Conservation (phyloP, 176 grass and related monocot genomes). For the Olyra latifolia region DNA sequence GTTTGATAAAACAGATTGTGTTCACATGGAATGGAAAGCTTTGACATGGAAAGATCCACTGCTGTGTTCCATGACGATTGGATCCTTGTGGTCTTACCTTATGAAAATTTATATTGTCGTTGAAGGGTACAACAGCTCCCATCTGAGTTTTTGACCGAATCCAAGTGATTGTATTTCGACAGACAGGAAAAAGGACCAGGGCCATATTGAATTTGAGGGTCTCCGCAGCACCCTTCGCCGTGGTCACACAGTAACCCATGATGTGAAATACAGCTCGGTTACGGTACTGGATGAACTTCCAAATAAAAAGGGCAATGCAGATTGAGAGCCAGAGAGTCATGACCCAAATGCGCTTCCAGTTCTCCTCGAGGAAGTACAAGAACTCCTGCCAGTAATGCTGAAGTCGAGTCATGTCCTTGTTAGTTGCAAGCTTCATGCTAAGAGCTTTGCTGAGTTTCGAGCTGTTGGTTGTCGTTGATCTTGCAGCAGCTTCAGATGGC, state of each 20-base stretch:
- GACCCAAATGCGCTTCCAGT: slow-evolving; percentile 94
- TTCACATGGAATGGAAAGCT: background rate
- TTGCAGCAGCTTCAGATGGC: slow-evolving; percentile 52
- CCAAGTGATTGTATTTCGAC: slow-evolving; percentile 83
- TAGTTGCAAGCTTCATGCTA: slow-evolving; percentile 75
- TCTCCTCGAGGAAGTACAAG: slow-evolving; percentile 80
- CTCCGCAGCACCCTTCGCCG: slow-evolving; percentile 80
- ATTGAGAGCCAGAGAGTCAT: slow-evolving; percentile 70
- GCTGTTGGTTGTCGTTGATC: slow-evolving; percentile 61
- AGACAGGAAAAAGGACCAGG: slow-evolving; percentile 74
- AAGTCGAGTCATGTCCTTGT: slow-evolving; percentile 41
- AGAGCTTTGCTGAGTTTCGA: slow-evolving; percentile 84
- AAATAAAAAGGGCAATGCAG: slow-evolving; percentile 68
- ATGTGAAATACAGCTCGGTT: slow-evolving; percentile 73
- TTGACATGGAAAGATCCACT: background rate
- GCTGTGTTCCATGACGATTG: background rate
- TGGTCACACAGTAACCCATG: slow-evolving; percentile 84
- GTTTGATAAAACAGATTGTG: background rate
- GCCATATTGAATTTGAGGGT: slow-evolving; percentile 92
- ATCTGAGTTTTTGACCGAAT: slow-evolving; percentile 80
- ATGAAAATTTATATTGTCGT: slow-evolving; percentile 93
- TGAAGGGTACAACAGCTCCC: slow-evolving; percentile 70
- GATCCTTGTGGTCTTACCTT: slow-evolving; percentile 40
- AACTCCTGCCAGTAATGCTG: slow-evolving; percentile 51
- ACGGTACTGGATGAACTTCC: slow-evolving; percentile 90